Conservation (phyloP, 225 moss, liverwort and hornwort genomes). For the Bryum argenteum region DNA sequence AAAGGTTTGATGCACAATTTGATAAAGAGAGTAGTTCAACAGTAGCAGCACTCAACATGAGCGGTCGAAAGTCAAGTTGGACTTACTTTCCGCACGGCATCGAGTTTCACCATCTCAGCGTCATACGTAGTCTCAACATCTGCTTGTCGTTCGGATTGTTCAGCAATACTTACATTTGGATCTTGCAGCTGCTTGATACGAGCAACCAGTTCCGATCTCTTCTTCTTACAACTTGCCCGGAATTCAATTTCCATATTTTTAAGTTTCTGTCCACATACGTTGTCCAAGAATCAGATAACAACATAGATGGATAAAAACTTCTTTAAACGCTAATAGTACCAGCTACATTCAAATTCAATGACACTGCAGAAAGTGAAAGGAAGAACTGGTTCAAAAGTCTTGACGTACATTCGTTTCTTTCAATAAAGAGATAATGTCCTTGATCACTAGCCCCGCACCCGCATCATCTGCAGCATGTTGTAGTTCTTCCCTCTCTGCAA, state of each 20-base stretch:
- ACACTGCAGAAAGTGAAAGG: constrained; percentile 8
- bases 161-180: constrained; percentile 50
- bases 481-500: constrained; percentile 65
- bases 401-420: constrained; percentile 60
- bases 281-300: constrained; percentile 19
- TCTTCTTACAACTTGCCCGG: constrained; percentile 77
- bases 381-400: constrained; percentile 21
- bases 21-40: background rate
- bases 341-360: constrained; percentile 11
- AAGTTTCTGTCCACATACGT: constrained; percentile 56
- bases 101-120: constrained; percentile 66
- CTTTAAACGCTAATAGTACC: constrained; percentile 1
- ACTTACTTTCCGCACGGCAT: constrained; percentile 69
- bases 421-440: constrained; percentile 64
- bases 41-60: constrained; percentile 3
- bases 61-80: background rate
- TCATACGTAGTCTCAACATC: constrained; percentile 69
- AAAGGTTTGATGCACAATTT: background rate
- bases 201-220: constrained; percentile 71
- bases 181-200: constrained; percentile 75
- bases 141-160: constrained; percentile 59
- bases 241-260: constrained; percentile 75
- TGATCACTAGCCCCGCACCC: constrained; percentile 54
- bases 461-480: constrained; percentile 63
- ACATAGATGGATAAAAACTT: constrained; percentile 27